phyloP scores from a whole-genome alignment of 2,329 filamentous ascomycete genomes.

The Alternaria triticimaculans region DNA sequence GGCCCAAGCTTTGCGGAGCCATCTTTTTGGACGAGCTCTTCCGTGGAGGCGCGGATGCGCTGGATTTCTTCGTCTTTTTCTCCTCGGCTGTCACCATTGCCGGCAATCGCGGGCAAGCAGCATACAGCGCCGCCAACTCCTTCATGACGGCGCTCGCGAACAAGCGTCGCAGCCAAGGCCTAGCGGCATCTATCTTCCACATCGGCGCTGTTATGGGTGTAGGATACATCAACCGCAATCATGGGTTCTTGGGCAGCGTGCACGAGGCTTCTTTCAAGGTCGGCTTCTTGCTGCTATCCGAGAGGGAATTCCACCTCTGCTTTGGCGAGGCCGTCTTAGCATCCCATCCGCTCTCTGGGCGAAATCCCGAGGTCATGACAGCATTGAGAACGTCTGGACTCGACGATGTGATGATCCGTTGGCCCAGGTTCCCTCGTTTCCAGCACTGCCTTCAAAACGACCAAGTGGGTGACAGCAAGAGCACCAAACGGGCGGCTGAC shows the following conservation, averaged over 20 bases:
- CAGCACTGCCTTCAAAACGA: not conserved
- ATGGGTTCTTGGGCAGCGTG: not conserved
- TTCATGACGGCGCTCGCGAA: slow-evolving; percentile 49
- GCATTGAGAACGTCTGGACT: not conserved
- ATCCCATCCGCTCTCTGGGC: not conserved
- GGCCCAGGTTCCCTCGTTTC: not conserved
- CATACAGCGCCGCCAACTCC: slow-evolving; percentile 55
- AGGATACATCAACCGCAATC: slow-evolving; percentile 17
- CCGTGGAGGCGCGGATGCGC: not conserved
- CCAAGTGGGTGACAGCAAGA: not conserved
- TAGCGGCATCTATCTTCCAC: not conserved
- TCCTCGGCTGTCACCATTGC: slow-evolving; percentile 26
- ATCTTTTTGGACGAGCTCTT: slow-evolving; percentile 20
- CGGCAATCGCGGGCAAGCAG: slow-evolving; percentile 50
- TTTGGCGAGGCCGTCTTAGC: slow-evolving; percentile 17
- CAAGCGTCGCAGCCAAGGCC: slow-evolving; percentile 47
- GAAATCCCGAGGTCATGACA: not conserved
- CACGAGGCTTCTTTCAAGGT: not conserved
- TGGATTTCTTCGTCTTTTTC: slow-evolving; percentile 42
- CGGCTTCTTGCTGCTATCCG: slow-evolving; percentile 7
- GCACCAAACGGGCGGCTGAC: not conserved
- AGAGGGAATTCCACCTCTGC: slow-evolving; percentile 19
- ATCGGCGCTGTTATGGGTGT: not conserved
- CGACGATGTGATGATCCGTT: not conserved
- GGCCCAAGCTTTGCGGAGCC: slow-evolving; percentile 27